A percentile compares a stretch with the other conserved stretches of the same genome.
Evolutionary conservation across 208 protist genomes (phyloP).

Genomic region (Leishmania martiniquensis): DNA sequence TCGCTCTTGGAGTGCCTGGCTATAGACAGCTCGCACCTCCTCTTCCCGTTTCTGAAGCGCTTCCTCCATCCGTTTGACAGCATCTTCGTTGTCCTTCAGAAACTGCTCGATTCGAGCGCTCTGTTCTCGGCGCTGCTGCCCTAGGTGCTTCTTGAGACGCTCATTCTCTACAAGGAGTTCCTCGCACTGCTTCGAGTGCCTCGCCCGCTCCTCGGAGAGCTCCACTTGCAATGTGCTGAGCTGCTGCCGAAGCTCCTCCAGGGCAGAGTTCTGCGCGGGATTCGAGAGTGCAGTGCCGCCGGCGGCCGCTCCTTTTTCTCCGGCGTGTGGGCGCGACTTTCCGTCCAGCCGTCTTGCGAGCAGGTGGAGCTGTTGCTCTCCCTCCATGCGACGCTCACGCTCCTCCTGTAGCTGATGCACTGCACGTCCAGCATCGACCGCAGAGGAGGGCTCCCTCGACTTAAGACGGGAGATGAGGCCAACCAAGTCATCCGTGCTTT

Average conservation of each 20-base stretch:
- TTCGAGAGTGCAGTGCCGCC: background rate
- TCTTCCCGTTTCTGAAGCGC: slow-evolving; percentile 36
- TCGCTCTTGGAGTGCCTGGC: slow-evolving; percentile 45
- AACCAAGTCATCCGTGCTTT: background rate
- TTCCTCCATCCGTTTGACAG: slow-evolving; percentile 32
- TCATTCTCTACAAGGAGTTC: slow-evolving; percentile 6
- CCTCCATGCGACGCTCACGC: slow-evolving; percentile 9
- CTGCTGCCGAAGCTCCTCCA: slow-evolving; percentile 10
- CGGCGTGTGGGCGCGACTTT: too few species aligned
- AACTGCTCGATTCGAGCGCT: slow-evolving; percentile 23
- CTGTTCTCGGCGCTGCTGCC: slow-evolving; percentile 27
- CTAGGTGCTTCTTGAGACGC: slow-evolving; percentile 28
- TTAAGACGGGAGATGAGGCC: background rate
- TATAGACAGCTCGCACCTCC: slow-evolving; percentile 46
- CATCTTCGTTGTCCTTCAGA: slow-evolving; percentile 29
- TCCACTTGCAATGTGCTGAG: slow-evolving; percentile 13
- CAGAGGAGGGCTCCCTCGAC: background rate
- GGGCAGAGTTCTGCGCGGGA: background rate
- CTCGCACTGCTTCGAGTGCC: slow-evolving; percentile 3
- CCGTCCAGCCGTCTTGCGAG: background rate
- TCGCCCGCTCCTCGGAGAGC: background rate
- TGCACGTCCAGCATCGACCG: background rate
- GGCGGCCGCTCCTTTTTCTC: background rate
- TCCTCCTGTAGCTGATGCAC: slow-evolving; percentile 16
- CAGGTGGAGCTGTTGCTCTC: slow-evolving; percentile 5